A percentile compares a stretch with the other conserved stretches of the same genome.
phyloP scores from a whole-genome alignment of 1,284 basidiomycete species.

The Filobasidium uniguttulatum region DNA sequence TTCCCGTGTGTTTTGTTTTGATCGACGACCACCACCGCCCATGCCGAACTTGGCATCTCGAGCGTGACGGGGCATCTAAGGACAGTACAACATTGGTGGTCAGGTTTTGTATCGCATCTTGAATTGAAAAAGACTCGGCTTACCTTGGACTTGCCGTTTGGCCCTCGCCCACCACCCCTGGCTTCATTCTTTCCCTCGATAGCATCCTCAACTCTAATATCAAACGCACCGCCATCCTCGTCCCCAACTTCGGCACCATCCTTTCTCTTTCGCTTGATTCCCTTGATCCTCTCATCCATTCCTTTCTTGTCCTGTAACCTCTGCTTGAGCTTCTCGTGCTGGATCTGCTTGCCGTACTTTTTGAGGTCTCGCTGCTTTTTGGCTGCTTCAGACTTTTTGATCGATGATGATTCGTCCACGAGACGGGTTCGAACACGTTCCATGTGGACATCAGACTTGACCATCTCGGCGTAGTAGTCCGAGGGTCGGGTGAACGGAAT shows the following conservation, averaged over 20 bases:
- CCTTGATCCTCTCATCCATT: conserved; percentile 67
- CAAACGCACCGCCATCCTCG: conserved; percentile 53
- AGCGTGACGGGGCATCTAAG: conserved; percentile 46
- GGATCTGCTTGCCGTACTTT: conserved; percentile 96
- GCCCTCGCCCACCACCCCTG: conserved; percentile 26
- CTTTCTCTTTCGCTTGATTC: conserved; percentile 74
- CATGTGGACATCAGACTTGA: conserved; percentile 94
- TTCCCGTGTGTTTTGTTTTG: conserved; percentile 66
- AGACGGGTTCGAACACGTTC: conserved; percentile 83
- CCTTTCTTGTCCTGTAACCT: conserved; percentile 63
- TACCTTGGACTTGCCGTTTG: conserved; percentile 32
- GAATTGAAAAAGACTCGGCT: conserved; percentile 4
- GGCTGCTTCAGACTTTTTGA: conserved; percentile 85
- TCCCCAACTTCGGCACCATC: conserved; percentile 65
- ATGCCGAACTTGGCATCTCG: conserved; percentile 71
- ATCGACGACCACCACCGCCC: conserved; percentile 47
- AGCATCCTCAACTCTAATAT: conserved; percentile 72
- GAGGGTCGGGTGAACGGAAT: conserved; percentile 82
- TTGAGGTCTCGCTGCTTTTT: conserved; percentile 86
- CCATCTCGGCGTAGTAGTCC: conserved; percentile 99
- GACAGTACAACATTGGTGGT: no score
- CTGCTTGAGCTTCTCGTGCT: conserved; percentile 70
- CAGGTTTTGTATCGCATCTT: no score
- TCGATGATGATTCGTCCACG: conserved; percentile 71
- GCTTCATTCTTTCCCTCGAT: conserved; percentile 52